Percentiles rank a stretch among this genome's conserved stretches.
phyloP scores from a whole-genome alignment of 345 rosid species.

The Salix koriyanagi region DNA sequence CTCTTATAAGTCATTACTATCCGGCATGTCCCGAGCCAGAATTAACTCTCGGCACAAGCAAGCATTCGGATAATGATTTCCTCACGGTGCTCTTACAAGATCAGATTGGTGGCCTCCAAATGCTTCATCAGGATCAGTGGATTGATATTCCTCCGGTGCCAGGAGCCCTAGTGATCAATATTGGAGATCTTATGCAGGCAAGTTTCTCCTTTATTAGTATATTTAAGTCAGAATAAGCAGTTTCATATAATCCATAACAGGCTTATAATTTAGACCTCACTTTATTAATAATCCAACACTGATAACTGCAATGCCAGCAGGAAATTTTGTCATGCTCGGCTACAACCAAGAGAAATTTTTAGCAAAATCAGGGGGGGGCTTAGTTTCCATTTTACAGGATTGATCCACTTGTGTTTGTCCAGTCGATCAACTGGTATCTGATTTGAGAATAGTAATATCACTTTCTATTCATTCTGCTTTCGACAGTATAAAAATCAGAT shows the following conservation, averaged over 20 bases:
- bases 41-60: slow-evolving; percentile 8
- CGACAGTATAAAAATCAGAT: neutral
- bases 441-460: neutral
- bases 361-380: too few species aligned
- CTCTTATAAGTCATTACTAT: slow-evolving; percentile 9
- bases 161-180: slow-evolving; percentile 16
- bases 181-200: slow-evolving; percentile 32
- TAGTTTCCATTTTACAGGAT: neutral
- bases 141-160: slow-evolving; percentile 15
- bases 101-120: slow-evolving; percentile 24
- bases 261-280: too few species aligned
- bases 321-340: too few species aligned
- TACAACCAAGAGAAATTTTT: too few species aligned
- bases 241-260: neutral
- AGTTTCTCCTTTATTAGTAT: neutral
- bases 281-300: too few species aligned
- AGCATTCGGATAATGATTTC: slow-evolving; percentile 15
- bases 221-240: neutral
- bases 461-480: neutral
- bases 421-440: neutral
- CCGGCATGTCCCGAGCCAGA: slow-evolving; percentile 14
- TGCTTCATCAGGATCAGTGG: slow-evolving; percentile 19
- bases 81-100: slow-evolving; percentile 23
- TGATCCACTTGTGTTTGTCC: neutral
- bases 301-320: too few species aligned